A percentile compares a stretch with the other conserved stretches of the same genome.
phyloP scores from a whole-genome alignment of 148 eudicot genomes.

The Rhododendron griersonianum region DNA sequence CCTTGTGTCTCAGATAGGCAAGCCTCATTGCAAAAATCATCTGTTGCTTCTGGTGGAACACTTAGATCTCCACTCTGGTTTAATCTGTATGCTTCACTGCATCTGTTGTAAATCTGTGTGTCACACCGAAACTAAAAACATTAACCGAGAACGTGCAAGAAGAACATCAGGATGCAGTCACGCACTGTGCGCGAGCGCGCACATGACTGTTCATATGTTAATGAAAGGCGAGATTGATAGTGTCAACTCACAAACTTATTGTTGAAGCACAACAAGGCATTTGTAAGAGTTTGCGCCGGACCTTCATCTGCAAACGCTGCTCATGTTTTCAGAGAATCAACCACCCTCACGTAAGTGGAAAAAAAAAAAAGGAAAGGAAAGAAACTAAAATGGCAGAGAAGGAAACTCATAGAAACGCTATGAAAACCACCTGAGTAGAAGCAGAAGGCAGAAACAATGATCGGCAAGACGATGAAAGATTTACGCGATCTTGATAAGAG shows the following conservation, averaged over 20 bases:
- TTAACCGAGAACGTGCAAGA: neutral
- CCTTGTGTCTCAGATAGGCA: constrained; percentile 46
- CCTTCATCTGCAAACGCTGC: constrained; percentile 31
- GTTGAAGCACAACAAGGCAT: constrained; percentile 42
- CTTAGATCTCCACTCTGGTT: constrained; percentile 46
- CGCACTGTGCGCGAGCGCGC: neutral
- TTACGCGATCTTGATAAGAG: neutral
- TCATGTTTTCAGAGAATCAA: neutral
- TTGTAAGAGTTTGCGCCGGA: constrained; percentile 22
- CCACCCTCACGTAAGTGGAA: neutral
- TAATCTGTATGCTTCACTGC: constrained; percentile 44
- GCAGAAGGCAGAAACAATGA: constrained; percentile 13
- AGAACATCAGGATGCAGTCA: neutral
- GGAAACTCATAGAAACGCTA: neutral
- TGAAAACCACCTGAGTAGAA: constrained; percentile 22
- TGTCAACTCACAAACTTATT: constrained; percentile 30
- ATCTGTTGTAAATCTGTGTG: constrained; percentile 43
- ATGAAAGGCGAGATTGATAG: neutral
- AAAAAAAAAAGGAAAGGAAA: neutral
- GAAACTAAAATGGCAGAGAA: neutral
- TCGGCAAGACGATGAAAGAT: constrained; percentile 13
- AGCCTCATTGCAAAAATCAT: constrained; percentile 52
- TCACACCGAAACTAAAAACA: neutral
- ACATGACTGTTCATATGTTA: neutral
- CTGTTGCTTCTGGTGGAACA: constrained; percentile 43